Conservation (phyloP, 148 eudicot species). For the Cornus controversa region DNA sequence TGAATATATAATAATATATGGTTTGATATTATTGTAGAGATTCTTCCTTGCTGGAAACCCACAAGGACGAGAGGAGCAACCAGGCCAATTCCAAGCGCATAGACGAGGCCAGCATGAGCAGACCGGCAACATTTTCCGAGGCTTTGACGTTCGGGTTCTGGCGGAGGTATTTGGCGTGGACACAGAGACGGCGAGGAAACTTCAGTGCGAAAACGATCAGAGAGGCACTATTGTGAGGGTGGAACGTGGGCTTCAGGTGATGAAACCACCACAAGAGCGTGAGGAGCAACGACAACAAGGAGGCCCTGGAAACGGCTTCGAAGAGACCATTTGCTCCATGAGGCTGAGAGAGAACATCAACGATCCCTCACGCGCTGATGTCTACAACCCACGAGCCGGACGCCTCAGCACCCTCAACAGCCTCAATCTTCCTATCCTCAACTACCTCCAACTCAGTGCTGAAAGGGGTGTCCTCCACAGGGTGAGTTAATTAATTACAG, state of each 20-base stretch:
- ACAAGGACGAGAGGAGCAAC: conserved; percentile 22
- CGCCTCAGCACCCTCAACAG: conserved; percentile 51
- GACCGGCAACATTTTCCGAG: conserved; percentile 55
- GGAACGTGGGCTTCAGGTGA: conserved; percentile 45
- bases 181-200: conserved; percentile 45
- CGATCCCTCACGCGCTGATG: conserved; percentile 55
- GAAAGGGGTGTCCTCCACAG: conserved; percentile 68
- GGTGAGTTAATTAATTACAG: conserved; percentile 28
- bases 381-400: conserved; percentile 70
- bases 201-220: conserved; percentile 48
- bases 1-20: background rate
- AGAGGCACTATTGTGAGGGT: conserved; percentile 63
- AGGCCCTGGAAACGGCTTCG: conserved; percentile 46
- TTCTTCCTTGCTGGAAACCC: conserved; percentile 79
- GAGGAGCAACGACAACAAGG: conserved; percentile 7
- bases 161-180: conserved; percentile 54
- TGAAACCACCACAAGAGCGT: conserved; percentile 38
- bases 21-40: conserved; percentile 31
- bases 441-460: conserved; percentile 56
- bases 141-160: conserved; percentile 34
- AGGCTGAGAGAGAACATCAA: conserved; percentile 48
- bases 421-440: conserved; percentile 64
- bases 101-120: background rate
- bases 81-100: background rate
- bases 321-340: conserved; percentile 65